Conservation (phyloP, 1,284 basidiomycete species). For the Cutaneotrichosporon spelunceum region DNA sequence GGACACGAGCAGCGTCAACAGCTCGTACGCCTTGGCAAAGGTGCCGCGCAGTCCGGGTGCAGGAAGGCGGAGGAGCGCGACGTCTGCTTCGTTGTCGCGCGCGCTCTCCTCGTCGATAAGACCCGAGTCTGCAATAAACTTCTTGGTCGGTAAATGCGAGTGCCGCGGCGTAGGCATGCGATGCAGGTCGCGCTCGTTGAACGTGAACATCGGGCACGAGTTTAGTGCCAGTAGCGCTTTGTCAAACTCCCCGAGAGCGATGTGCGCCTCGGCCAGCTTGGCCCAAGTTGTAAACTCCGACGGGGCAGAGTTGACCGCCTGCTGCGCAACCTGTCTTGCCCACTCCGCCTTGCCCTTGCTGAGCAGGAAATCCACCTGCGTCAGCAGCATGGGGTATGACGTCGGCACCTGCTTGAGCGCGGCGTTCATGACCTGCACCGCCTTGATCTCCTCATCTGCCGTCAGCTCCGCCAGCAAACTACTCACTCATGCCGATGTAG, state of each 20-base stretch:
- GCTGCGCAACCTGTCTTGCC: slow-evolving; percentile 86
- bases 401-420: slow-evolving; percentile 83
- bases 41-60: slow-evolving; percentile 92
- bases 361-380: slow-evolving; percentile 84
- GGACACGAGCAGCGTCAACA: slow-evolving; percentile 83
- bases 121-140: slow-evolving; percentile 71
- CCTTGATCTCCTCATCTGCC: slow-evolving; percentile 94
- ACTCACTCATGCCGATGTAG: slow-evolving; percentile 96
- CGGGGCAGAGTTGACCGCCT: slow-evolving; percentile 96
- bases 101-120: slow-evolving; percentile 58
- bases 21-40: slow-evolving; percentile 88
- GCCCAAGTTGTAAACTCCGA: slow-evolving; percentile 99
- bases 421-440: slow-evolving; percentile 84
- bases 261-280: slow-evolving; percentile 91
- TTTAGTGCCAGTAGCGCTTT: slow-evolving; percentile 87
- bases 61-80: slow-evolving; percentile 85
- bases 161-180: slow-evolving; percentile 76
- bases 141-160: slow-evolving; percentile 81
- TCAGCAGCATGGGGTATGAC: slow-evolving; percentile 89
- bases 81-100: slow-evolving; percentile 90
- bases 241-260: slow-evolving; percentile 83
- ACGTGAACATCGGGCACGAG: slow-evolving; percentile 99
- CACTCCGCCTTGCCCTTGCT: slow-evolving; percentile 79
- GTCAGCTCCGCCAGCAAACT: not conserved
- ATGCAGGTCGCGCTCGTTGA: slow-evolving; percentile 93